Evolutionary conservation across 331 rosid species (phyloP).

Genomic region (Phaseolus coccineus): DNA sequence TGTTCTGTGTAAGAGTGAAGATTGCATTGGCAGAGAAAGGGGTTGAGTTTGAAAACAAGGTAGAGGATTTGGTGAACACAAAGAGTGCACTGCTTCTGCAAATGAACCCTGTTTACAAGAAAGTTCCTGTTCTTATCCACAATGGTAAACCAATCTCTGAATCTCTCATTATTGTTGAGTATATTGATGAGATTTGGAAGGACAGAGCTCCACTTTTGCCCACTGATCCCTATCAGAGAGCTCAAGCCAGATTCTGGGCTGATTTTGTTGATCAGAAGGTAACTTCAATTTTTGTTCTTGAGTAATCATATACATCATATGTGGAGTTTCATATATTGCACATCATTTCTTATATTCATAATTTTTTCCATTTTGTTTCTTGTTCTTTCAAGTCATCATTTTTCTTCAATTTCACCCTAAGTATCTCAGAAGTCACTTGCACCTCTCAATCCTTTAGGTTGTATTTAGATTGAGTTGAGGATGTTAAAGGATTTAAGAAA

Average conservation of each 20-base stretch:
- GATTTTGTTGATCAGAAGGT: conserved; percentile 48
- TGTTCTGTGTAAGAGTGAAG: conserved; percentile 41
- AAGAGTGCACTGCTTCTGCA: conserved; percentile 42
- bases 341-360: no score
- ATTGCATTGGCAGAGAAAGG: conserved; percentile 50
- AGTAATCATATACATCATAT: background rate
- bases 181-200: conserved; percentile 45
- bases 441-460: no score
- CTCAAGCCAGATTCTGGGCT: conserved; percentile 49
- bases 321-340: no score
- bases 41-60: conserved; percentile 37
- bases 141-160: conserved; percentile 42
- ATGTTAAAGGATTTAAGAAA: no score
- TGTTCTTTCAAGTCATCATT: no score
- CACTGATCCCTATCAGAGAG: conserved; percentile 37
- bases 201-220: conserved; percentile 30
- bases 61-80: conserved; percentile 44
- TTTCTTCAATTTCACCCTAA: no score
- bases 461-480: no score
- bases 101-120: conserved; percentile 43
- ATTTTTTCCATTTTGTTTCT: no score
- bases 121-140: conserved; percentile 41
- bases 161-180: conserved; percentile 41
- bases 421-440: no score
- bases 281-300: background rate